A percentile compares a stretch with the other conserved stretches of the same genome.
These are phyloP conservation scores for Crithidia sp. DNA, from an alignment of 208 protist species.

Conservation along the genomic window DNA sequence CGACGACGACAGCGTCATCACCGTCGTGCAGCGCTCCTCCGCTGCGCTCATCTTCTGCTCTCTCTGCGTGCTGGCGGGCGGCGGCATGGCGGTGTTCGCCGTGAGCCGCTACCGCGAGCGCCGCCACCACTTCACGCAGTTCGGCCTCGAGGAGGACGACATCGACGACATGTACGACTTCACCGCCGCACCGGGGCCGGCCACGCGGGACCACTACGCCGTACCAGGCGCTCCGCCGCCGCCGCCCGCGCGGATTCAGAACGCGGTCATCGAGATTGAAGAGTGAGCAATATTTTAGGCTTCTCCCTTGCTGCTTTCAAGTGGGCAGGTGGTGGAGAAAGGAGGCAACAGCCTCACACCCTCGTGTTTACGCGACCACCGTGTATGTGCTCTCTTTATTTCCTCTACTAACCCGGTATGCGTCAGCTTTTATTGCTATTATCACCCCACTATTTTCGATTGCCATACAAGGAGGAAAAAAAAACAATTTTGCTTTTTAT, in stretches of 20 bases:
- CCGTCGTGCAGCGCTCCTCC: not conserved
- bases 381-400: too few relatives aligned
- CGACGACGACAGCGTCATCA: conserved; percentile 15
- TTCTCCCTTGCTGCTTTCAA: too few relatives aligned
- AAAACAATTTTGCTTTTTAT: too few relatives aligned
- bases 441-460: too few relatives aligned
- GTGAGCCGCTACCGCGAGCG: conserved; percentile 72
- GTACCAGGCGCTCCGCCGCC: not conserved
- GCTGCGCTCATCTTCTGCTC: conserved; percentile 8
- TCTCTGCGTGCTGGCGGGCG: conserved; percentile 14
- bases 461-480: too few relatives aligned
- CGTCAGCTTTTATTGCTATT: too few relatives aligned
- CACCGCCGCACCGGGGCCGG: conserved; percentile 11
- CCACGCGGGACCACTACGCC: conserved; percentile 15
- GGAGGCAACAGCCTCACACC: too few relatives aligned
- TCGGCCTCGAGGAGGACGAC: conserved; percentile 73
- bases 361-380: too few relatives aligned
- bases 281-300: conserved; percentile 45
- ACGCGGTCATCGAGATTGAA: conserved; percentile 85
- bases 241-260: conserved; percentile 24
- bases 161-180: conserved; percentile 86
- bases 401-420: too few relatives aligned
- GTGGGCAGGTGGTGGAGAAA: too few relatives aligned
- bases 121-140: conserved; percentile 79
- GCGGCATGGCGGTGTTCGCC: conserved; percentile 51